Evolutionary conservation across 768 basidiomycete species (phyloP).

Genomic region (Mycena polygramma): DNA sequence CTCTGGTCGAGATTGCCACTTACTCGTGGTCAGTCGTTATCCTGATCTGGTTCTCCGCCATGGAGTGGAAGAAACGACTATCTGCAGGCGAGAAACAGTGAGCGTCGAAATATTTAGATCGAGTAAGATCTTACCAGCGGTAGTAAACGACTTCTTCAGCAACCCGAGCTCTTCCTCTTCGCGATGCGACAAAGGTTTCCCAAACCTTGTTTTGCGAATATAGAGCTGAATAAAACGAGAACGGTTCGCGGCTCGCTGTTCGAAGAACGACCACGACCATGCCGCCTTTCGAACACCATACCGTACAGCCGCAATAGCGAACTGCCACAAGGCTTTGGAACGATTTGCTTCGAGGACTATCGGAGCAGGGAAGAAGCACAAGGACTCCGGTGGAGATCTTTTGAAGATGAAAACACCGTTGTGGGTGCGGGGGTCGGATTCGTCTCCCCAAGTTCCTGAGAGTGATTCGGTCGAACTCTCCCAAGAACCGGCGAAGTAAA

Average conservation of each 20-base stretch:
- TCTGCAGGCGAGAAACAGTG: not conserved
- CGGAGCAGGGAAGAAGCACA: conserved; percentile 46
- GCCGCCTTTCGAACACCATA: conserved; percentile 39
- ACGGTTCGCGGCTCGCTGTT: conserved; percentile 42
- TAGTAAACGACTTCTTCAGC: conserved; percentile 36
- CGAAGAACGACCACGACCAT: conserved; percentile 49
- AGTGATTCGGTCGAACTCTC: conserved; percentile 19
- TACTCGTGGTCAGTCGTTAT: conserved; percentile 43
- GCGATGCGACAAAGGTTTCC: conserved; percentile 33
- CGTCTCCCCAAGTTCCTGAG: conserved; percentile 36
- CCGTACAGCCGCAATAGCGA: conserved; percentile 44
- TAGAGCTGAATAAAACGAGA: conserved; percentile 43
- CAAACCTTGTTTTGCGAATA: conserved; percentile 40
- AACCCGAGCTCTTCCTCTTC: conserved; percentile 39
- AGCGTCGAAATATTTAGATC: not conserved
- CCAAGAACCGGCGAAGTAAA: conserved; percentile 35
- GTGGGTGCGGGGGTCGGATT: conserved; percentile 30
- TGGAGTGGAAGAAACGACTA: conserved; percentile 39
- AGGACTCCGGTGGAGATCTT: conserved; percentile 38
- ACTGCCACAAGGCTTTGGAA: conserved; percentile 47
- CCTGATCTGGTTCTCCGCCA: conserved; percentile 37
- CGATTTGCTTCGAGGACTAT: conserved; percentile 39
- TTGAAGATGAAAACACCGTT: conserved; percentile 44
- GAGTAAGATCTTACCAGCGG: conserved; percentile 39
- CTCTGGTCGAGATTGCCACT: not conserved